These are phyloP conservation scores for Fusarium keratoplasticum DNA, from an alignment of 2,329 filamentous ascomycete species.

Conservation along the genomic window DNA sequence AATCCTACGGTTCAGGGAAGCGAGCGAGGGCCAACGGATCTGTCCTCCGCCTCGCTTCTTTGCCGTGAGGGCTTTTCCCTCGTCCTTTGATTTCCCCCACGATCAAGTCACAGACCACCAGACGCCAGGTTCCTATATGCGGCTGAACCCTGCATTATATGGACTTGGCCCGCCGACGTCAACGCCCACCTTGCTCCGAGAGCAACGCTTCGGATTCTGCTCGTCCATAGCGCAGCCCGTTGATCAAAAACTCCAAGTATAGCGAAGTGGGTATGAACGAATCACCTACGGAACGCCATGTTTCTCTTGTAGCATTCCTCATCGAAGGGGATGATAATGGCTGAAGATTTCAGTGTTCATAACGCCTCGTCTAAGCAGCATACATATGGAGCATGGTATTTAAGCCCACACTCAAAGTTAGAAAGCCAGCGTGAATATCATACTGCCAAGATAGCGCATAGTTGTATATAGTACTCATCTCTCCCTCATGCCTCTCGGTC, in stretches of 20 bases:
- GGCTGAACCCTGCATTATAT: slow-evolving; percentile 11
- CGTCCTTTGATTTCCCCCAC: not conserved
- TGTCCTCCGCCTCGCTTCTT: slow-evolving; percentile 10
- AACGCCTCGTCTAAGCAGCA: not conserved
- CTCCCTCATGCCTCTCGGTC: not conserved
- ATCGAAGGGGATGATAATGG: not conserved
- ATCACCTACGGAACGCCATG: not conserved
- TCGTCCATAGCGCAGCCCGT: not conserved
- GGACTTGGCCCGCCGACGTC: not conserved
- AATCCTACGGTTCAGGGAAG: slow-evolving; percentile 1
- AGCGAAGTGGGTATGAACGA: not conserved
- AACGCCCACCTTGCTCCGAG: not conserved
- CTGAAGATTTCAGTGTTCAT: not conserved
- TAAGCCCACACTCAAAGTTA: not conserved
- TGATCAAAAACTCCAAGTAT: not conserved
- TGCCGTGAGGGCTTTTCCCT: not conserved
- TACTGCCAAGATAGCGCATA: not conserved
- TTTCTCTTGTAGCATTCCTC: not conserved
- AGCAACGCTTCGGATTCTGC: not conserved
- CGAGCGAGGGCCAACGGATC: not conserved
- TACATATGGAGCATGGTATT: not conserved
- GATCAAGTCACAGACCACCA: slow-evolving; percentile 3
- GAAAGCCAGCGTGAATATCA: not conserved
- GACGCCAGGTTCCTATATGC: not conserved
- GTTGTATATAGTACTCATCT: not conserved